Conservation (phyloP, 2,329 filamentous ascomycete species). For the Myriangium duriaei region DNA sequence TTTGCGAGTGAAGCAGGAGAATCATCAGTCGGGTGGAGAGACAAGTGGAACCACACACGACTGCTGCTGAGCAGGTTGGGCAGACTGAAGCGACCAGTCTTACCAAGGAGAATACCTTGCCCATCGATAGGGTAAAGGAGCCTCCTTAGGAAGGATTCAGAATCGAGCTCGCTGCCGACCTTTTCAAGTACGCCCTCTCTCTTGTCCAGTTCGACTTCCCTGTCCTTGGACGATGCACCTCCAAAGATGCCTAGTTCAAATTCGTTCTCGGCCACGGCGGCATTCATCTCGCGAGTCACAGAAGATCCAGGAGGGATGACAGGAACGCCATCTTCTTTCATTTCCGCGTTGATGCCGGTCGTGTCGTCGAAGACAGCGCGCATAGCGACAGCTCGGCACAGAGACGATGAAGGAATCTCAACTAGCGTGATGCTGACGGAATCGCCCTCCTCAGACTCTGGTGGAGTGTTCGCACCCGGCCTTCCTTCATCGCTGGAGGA, state of each 20-base stretch:
- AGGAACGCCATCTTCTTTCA: conserved; percentile 90
- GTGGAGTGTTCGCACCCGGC: conserved; percentile 49
- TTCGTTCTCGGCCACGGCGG: conserved; percentile 62
- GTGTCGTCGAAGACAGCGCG: conserved; percentile 85
- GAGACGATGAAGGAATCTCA: conserved; percentile 64
- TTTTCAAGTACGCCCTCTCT: conserved; percentile 77
- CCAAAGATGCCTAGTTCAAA: conserved; percentile 66
- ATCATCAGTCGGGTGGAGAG: conserved; percentile 83
- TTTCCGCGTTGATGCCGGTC: conserved; percentile 89
- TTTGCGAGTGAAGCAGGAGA: conserved; percentile 62
- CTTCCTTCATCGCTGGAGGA: conserved; percentile 43
- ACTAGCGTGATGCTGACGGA: conserved; percentile 82
- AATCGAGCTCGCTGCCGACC: conserved; percentile 66
- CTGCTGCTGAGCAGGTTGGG: conserved; percentile 63
- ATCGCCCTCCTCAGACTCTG: conserved; percentile 61
- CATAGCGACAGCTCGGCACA: conserved; percentile 82
- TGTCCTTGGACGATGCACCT: conserved; percentile 54
- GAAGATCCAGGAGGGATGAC: conserved; percentile 63
- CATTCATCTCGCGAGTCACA: conserved; percentile 75
- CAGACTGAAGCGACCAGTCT: conserved; percentile 67
- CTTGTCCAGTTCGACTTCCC: conserved; percentile 68
- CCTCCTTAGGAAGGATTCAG: conserved; percentile 69
- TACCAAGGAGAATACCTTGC: conserved; percentile 70
- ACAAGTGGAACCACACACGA: conserved; percentile 89
- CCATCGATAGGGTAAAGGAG: conserved; percentile 67